phyloP scores from a whole-genome alignment of 768 basidiomycete genomes.

The Dacryopinax primogenitus region DNA sequence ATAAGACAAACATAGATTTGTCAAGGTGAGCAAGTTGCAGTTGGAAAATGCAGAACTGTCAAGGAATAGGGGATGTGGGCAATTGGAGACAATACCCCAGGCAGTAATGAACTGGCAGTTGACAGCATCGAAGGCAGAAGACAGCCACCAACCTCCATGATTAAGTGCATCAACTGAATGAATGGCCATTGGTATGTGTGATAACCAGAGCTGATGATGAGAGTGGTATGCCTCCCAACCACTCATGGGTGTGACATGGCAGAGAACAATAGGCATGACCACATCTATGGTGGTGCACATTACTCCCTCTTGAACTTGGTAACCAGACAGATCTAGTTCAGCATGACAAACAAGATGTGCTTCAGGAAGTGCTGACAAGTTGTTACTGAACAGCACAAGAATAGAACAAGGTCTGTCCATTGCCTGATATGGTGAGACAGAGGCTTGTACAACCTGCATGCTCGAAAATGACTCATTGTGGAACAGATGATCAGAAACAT shows the following conservation, averaged over 20 bases:
- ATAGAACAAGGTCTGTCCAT: not conserved
- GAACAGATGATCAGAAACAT: no score
- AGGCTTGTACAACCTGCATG: no score
- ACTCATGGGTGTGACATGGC: not conserved
- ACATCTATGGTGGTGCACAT: not conserved
- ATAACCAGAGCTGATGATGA: not conserved
- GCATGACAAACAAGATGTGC: not conserved
- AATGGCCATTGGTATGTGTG: not conserved
- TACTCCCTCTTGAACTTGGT: not conserved
- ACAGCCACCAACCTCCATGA: not conserved
- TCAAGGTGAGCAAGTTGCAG: not conserved
- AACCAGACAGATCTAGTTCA: not conserved
- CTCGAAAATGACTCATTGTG: no score
- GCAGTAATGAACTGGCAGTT: not conserved
- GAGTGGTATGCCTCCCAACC: not conserved
- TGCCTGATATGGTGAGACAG: no score
- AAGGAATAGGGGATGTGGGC: not conserved
- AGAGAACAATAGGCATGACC: not conserved
- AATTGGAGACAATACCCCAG: not conserved
- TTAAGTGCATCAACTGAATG: not conserved
- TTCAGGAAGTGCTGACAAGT: not conserved
- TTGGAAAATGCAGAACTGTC: not conserved
- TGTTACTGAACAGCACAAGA: not conserved
- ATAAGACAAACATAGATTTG: not conserved
- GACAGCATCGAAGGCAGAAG: not conserved